Evolutionary conservation across 2,329 filamentous ascomycete genomes (phyloP).

Genomic region (Aspergillus sp.): DNA sequence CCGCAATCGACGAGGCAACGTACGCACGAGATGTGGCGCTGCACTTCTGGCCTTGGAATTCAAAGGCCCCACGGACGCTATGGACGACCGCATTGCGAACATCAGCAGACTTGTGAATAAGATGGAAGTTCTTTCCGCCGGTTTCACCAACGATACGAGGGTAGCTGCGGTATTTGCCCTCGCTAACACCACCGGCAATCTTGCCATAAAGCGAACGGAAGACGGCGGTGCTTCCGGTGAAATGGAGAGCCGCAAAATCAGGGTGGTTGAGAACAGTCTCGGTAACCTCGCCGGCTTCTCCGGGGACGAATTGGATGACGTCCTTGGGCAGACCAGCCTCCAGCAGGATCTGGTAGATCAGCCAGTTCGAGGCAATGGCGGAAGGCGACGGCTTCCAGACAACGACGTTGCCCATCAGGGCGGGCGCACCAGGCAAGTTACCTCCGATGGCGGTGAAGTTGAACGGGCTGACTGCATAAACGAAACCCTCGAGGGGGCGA

Average conservation of each 20-base stretch:
- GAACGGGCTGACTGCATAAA: conserved; percentile 85
- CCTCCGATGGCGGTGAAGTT: conserved; percentile 91
- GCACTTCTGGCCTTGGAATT: conserved; percentile 85
- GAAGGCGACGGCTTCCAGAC: conserved; percentile 87
- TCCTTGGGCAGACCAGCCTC: conserved; percentile 79
- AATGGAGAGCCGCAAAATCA: conserved; percentile 77
- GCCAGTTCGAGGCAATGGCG: conserved; percentile 74
- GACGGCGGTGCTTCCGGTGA: conserved; percentile 79
- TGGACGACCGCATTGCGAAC: conserved; percentile 66
- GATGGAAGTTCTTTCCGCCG: conserved; percentile 83
- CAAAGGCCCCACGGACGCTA: conserved; percentile 74
- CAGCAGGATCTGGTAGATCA: conserved; percentile 75
- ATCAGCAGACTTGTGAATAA: conserved; percentile 66
- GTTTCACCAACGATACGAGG: conserved; percentile 81
- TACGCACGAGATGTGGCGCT: conserved; percentile 71
- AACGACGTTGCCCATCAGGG: conserved; percentile 83
- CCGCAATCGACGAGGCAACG: conserved; percentile 63
- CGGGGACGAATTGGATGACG: conserved; percentile 85
- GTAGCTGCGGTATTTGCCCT: conserved; percentile 70
- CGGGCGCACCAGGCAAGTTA: conserved; percentile 70
- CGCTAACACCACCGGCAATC: conserved; percentile 67
- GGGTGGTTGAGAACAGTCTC: conserved; percentile 61
- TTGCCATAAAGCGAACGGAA: conserved; percentile 79
- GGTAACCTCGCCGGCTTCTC: conserved; percentile 72
- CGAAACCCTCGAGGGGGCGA: conserved; percentile 80